Percentiles rank a stretch among this genome's conserved stretches.
Conservation (phyloP, 495 filamentous ascomycete species). For the Corynascus novoguineensis region DNA sequence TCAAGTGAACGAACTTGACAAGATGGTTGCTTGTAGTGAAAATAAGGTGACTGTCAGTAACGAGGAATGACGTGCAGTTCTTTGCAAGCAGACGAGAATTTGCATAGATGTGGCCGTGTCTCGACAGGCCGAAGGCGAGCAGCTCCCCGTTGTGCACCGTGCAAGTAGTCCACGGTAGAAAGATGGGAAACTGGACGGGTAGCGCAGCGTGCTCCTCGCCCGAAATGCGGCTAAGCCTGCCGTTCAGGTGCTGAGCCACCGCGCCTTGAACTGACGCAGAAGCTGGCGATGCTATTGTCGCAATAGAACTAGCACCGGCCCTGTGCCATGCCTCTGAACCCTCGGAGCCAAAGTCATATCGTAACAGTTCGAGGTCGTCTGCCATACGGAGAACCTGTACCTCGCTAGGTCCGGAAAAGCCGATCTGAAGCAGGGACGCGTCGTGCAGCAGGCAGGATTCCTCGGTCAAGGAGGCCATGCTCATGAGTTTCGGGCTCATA, state of each 20-base stretch:
- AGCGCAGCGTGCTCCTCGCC: slow-evolving; percentile 8
- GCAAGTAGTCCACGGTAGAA: slow-evolving; percentile 51
- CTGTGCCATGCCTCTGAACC: slow-evolving; percentile 8
- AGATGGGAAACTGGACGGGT: slow-evolving; percentile 31
- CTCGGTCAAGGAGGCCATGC: slow-evolving; percentile 21
- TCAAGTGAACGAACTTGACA: slow-evolving; percentile 87
- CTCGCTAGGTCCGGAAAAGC: slow-evolving; percentile 19
- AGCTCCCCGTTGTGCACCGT: slow-evolving; percentile 33
- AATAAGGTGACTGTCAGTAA: slow-evolving; percentile 77
- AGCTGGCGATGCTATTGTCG: slow-evolving; percentile 18
- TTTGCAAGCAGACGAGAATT: slow-evolving; percentile 66
- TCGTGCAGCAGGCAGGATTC: slow-evolving; percentile 8
- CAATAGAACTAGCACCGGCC: slow-evolving; percentile 12
- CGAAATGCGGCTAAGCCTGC: slow-evolving; percentile 27
- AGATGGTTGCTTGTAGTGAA: slow-evolving; percentile 88
- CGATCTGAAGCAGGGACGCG: slow-evolving; percentile 24
- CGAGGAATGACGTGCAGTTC: slow-evolving; percentile 85
- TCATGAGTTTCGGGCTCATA: slow-evolving; percentile 26
- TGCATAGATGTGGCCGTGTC: slow-evolving; percentile 70
- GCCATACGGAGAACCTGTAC: slow-evolving; percentile 24
- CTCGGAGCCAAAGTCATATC: slow-evolving; percentile 16
- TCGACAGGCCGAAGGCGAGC: slow-evolving; percentile 59
- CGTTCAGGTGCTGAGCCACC: slow-evolving; percentile 35
- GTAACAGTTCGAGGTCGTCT: slow-evolving; percentile 17
- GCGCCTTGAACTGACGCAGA: slow-evolving; percentile 9